Evolutionary conservation across 345 rosid genomes (phyloP), one percentile per base, ranked within the genome.

Genomic region (Euphorbia pulcherrima): DNA sequence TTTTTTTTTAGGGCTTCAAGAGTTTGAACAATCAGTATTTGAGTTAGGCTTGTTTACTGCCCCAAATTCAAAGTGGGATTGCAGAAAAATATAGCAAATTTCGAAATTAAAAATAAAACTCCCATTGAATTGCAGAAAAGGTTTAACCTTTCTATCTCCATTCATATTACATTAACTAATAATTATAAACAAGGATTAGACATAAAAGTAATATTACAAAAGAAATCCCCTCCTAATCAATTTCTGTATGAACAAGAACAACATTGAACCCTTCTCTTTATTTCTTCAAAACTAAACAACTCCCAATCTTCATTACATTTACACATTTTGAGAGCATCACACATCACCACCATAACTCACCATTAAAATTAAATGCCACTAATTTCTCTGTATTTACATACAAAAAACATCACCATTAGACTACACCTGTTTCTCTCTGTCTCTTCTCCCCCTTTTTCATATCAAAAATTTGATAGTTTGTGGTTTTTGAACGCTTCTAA

Each of bases 231-330:
- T 37, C 50, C 50, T 44, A 57, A 37, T 23, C 33, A 20, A 5
- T 60, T 35, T n/a, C 48, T 20, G 9, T 60, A 70, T 64, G 39
- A 64, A 74, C 58, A 70, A 28, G 7, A 55, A 48, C 28, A 46
- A 65, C 21, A 23, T 21, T 20, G 16, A 68, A 52, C 55, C 50
- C 44, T 58, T 26, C 23, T 40, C 67, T 44, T 59, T 54, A 70
- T 75, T 81, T 73, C 67, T 56, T 67, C 58, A 72, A 76, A 78
- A 73, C 62, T 63, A 74, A 72, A 61, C 37, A 24, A 27, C 65
- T 63, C 68, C 69, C 75, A 69, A 62, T 24, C n/a, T 74, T 69
- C 50, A 62, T 61, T 63, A 37, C 74, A 69, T 67, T 11, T 65
- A 70, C 80, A 75, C 35, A 40, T 64, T 12, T 51, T 64, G 60